Base-by-base conservation (phyloP, 2,329 filamentous ascomycete genomes). In the Cladosporium sphaerospermum region DNA sequence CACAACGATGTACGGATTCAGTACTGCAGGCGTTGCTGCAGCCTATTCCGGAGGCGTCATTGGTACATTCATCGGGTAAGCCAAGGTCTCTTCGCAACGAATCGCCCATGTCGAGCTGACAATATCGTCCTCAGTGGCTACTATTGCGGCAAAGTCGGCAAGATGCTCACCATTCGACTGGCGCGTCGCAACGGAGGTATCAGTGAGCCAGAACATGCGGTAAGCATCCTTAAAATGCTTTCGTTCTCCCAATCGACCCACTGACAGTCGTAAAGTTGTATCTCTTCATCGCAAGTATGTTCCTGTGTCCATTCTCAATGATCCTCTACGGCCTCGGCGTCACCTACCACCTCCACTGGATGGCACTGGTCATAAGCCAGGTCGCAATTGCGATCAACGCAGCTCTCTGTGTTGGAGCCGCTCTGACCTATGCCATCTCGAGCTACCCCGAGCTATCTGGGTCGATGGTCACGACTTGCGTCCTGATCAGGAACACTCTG, bases 281-380 rank as follows among this genome's bases (percentile, higher is more conserved):
- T 67, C 64, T 71, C 1, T 71, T 74, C 55, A 48, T 61, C 1
- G 61, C 66, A 1, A 71, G 69, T 9, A 53, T 72, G 9, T 52
- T 79, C 3, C 59, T 77, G 23, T 65, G 76, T 4, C 74, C 75
- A 0, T 69, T 66, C 9, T 71, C 70, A 0, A 63, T 78, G 3
- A 69, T 78, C 37, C 62, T 78, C 13, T 63, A 58, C 56, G 77
- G 78, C 31, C 72, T 79, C 0, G 77, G 77, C 4, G 75, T 77
- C 2, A 73, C 73, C 11, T 57, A 63, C 39, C 45, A 53, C 4
- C 59, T 78, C n/a, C 76, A 78, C 42, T 76, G 73, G 73, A 70
- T 78, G 42, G 77, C 75, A 1, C 62, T 75, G 5, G 64, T 79
- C 3, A 40, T 64, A 41, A 58, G 34, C 3, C 50, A 46, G 69